Conservation (phyloP, 2,329 filamentous ascomycete species). For the Zelopaecilomyces penicillatus region DNA sequence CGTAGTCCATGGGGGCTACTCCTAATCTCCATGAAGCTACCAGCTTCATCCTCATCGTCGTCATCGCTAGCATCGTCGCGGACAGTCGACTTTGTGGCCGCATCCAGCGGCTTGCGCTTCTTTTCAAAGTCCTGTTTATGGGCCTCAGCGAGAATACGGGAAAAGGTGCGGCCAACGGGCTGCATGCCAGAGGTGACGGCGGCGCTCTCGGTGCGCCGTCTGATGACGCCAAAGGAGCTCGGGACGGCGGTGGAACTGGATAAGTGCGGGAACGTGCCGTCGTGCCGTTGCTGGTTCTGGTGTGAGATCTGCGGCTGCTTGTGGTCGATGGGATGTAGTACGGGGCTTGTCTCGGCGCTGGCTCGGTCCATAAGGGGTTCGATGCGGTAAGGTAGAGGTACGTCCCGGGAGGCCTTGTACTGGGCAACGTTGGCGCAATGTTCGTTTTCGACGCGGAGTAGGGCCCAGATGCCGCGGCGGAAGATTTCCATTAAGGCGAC, state of each 20-base stretch:
- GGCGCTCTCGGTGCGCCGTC: slow-evolving; percentile 25
- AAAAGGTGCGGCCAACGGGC: slow-evolving; percentile 30
- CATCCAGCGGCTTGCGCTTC: slow-evolving; percentile 41
- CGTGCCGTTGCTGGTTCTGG: slow-evolving; percentile 3
- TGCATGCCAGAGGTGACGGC: background rate
- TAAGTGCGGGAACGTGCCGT: slow-evolving; percentile 6
- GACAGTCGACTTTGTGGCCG: slow-evolving; percentile 19
- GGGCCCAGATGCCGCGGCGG: slow-evolving; percentile 82
- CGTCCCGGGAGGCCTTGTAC: slow-evolving; percentile 82
- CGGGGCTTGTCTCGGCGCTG: slow-evolving; percentile 25
- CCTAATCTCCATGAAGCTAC: slow-evolving; percentile 9
- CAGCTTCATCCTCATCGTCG: slow-evolving; percentile 12
- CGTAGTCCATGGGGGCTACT: background rate
- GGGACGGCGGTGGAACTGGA: slow-evolving; percentile 15
- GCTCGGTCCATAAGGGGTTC: slow-evolving; percentile 37
- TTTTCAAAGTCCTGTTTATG: slow-evolving; percentile 91
- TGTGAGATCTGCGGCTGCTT: slow-evolving; percentile 4
- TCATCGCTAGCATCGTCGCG: slow-evolving; percentile 28
- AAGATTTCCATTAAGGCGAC: slow-evolving; percentile 70
- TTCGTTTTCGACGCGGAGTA: slow-evolving; percentile 95
- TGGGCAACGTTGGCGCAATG: slow-evolving; percentile 87
- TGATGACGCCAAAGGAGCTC: slow-evolving; percentile 13
- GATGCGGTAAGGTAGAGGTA: slow-evolving; percentile 73
- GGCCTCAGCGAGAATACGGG: slow-evolving; percentile 67
- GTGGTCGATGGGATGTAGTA: slow-evolving; percentile 10